These are phyloP conservation scores for Fusarium chuoi DNA, from an alignment of 2,329 filamentous ascomycete species.

Conservation along the genomic window DNA sequence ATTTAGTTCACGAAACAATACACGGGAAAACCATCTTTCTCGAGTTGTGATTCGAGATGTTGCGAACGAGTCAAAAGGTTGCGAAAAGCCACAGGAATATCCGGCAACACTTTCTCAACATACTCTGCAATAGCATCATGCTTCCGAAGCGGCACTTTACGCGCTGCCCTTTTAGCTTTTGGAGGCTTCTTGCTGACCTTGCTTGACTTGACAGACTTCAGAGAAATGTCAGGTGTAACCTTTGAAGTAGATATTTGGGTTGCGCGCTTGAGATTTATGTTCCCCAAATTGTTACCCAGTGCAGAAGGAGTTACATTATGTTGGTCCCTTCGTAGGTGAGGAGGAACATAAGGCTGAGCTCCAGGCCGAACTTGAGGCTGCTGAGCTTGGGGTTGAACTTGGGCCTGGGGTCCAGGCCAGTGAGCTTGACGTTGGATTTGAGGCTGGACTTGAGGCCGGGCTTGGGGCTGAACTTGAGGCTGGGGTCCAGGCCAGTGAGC, in stretches of 20 bases:
- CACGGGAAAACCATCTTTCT: not conserved
- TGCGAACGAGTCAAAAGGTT: constrained; percentile 27
- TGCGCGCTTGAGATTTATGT: constrained; percentile 14
- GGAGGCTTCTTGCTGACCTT: constrained; percentile 13
- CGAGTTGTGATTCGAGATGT: constrained; percentile 22
- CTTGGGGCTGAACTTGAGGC: not conserved
- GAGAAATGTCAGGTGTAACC: not conserved
- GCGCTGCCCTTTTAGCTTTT: not conserved
- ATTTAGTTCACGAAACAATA: constrained; percentile 7
- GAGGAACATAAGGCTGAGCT: not conserved
- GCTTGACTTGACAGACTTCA: not conserved
- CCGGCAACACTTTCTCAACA: constrained; percentile 3
- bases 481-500: too few relatives aligned
- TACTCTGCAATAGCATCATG: not conserved
- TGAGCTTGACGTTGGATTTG: not conserved
- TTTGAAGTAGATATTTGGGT: not conserved
- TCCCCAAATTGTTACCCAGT: not conserved
- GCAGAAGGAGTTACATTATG: not conserved
- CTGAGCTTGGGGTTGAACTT: not conserved
- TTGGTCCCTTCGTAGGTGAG: not conserved
- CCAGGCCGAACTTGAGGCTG: not conserved
- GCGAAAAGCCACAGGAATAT: constrained; percentile 36
- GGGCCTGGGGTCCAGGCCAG: too few relatives aligned
- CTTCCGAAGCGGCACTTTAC: not conserved
- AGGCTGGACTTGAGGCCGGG: not conserved